Evolutionary conservation across 2,329 filamentous ascomycete genomes (phyloP).

Genomic region (Epichloe sylvatica): DNA sequence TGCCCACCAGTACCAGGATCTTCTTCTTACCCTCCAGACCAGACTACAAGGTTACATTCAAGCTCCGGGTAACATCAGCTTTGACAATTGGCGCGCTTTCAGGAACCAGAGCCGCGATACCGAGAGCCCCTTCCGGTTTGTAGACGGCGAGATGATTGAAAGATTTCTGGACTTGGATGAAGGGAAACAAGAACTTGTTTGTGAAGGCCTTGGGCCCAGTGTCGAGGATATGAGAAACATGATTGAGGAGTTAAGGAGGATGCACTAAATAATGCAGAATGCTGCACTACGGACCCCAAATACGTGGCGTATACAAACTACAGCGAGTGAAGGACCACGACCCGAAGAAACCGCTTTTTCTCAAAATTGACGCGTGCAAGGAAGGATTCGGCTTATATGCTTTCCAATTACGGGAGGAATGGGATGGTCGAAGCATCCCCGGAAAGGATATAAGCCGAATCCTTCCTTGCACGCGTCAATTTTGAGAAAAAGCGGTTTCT

Average conservation of each 20-base stretch:
- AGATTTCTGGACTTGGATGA: constrained; percentile 61
- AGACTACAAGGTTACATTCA: constrained; percentile 53
- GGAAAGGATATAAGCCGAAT: too few species aligned
- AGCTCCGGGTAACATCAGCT: constrained; percentile 60
- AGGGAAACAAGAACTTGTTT: constrained; percentile 38
- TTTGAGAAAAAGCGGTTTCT: too few species aligned
- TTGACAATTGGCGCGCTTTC: constrained; percentile 71
- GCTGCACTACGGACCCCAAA: too few species aligned
- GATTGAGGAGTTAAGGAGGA: constrained; percentile 47
- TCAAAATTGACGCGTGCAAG: too few species aligned
- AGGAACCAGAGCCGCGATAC: constrained; percentile 58
- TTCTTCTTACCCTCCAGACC: constrained; percentile 69
- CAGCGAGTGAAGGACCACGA: too few species aligned
- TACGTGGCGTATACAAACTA: background rate
- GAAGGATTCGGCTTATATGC: too few species aligned
- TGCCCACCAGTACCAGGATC: constrained; percentile 54
- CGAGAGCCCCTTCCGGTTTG: constrained; percentile 69
- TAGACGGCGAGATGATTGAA: constrained; percentile 87
- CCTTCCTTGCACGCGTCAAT: too few species aligned
- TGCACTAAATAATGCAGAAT: constrained; percentile 31
- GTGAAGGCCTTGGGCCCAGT: constrained; percentile 42
- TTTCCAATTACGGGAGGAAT: too few species aligned
- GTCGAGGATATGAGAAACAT: constrained; percentile 48
- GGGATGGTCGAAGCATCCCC: too few species aligned
- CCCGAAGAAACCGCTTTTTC: too few species aligned